Conservation (phyloP, 1,284 basidiomycete genomes). For the Microbotryum violaceum region DNA sequence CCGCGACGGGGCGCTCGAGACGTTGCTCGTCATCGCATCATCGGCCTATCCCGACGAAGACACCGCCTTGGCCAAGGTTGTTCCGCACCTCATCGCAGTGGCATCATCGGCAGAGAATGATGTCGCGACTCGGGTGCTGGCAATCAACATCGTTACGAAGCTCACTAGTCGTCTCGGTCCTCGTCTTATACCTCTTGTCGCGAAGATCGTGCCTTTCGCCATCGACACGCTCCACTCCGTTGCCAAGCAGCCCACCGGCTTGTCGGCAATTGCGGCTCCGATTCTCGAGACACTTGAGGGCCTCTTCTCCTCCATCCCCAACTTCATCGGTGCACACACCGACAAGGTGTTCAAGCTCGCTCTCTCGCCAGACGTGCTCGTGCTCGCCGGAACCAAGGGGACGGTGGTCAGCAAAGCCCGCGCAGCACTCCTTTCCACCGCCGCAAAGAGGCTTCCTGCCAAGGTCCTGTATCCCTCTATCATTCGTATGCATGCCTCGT, state of each 20-base stretch:
- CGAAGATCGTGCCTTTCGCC: slow-evolving; percentile 58
- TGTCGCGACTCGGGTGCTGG: slow-evolving; percentile 35
- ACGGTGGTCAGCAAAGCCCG: slow-evolving; percentile 9
- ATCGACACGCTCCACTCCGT: slow-evolving; percentile 49
- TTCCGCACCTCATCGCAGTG: slow-evolving; percentile 54
- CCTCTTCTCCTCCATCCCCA: slow-evolving; percentile 41
- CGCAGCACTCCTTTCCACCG: slow-evolving; percentile 25
- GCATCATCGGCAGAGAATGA: slow-evolving; percentile 43
- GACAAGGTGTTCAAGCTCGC: slow-evolving; percentile 40
- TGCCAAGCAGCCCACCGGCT: slow-evolving; percentile 37
- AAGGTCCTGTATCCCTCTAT: slow-evolving; percentile 42
- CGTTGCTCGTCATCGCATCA: slow-evolving; percentile 53
- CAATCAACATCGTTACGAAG: slow-evolving; percentile 52
- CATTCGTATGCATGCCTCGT: slow-evolving; percentile 24
- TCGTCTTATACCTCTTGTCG: slow-evolving; percentile 73
- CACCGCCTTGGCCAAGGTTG: slow-evolving; percentile 50
- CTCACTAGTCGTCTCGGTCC: slow-evolving; percentile 70
- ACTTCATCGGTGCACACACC: slow-evolving; percentile 44
- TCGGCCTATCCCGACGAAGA: slow-evolving; percentile 62
- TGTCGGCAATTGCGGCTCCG: slow-evolving; percentile 11
- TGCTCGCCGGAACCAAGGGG: slow-evolving; percentile 30
- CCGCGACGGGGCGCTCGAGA: slow-evolving; percentile 38
- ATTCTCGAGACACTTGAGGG: slow-evolving; percentile 30
- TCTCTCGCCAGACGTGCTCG: slow-evolving; percentile 34
- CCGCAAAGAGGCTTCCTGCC: slow-evolving; percentile 58